Conservation (phyloP, 2,329 filamentous ascomycete species). For the Thermoascus crustaceus region DNA sequence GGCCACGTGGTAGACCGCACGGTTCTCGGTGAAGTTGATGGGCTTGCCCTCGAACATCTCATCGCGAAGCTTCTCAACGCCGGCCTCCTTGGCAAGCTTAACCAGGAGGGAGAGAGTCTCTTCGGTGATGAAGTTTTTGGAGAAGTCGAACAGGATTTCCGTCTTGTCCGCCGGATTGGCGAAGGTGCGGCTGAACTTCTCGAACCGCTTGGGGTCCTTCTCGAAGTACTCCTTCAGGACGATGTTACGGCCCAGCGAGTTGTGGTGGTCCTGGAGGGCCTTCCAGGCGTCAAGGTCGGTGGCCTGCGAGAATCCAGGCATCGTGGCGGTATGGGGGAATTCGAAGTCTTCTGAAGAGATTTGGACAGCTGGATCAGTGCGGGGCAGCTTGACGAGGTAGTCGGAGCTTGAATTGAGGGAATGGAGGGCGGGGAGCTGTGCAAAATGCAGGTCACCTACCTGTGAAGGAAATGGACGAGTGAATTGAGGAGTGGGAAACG, state of each 20-base stretch:
- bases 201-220: slow-evolving; percentile 78
- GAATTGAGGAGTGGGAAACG: slow-evolving; percentile 2
- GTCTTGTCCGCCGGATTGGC: slow-evolving; percentile 66
- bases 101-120: slow-evolving; percentile 82
- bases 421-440: too few relatives aligned
- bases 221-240: slow-evolving; percentile 90
- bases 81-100: slow-evolving; percentile 84
- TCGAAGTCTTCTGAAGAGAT: slow-evolving; percentile 6
- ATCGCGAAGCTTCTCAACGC: slow-evolving; percentile 87
- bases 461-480: too few relatives aligned
- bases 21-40: slow-evolving; percentile 98
- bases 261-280: slow-evolving; percentile 83
- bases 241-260: slow-evolving; percentile 76
- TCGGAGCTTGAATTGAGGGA: too few relatives aligned
- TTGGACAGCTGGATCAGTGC: slow-evolving; percentile 18
- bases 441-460: too few relatives aligned
- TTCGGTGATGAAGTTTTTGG: slow-evolving; percentile 95
- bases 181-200: slow-evolving; percentile 83
- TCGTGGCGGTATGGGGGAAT: slow-evolving; percentile 15
- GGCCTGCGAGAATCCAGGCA: slow-evolving; percentile 55
- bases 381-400: slow-evolving; percentile 15
- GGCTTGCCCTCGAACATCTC: slow-evolving; percentile 95
- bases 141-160: slow-evolving; percentile 96
- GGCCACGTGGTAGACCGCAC: slow-evolving; percentile 91
- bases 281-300: slow-evolving; percentile 81